These are phyloP conservation scores for Cyberlindnera euphorbiae DNA, from an alignment of 805 yeast genomes.

Conservation along the genomic window DNA sequence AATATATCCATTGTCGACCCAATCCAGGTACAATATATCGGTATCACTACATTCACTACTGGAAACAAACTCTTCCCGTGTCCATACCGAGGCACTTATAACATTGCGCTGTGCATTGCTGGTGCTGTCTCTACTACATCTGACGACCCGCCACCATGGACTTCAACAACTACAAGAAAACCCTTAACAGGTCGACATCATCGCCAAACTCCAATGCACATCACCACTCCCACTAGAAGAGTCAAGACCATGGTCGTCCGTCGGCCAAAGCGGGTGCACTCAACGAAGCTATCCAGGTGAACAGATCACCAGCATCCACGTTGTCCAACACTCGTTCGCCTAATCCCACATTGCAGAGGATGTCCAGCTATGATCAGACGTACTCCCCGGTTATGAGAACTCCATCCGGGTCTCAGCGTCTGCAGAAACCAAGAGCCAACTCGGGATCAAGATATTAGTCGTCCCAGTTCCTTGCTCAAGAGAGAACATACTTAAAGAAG, in stretches of 20 bases:
- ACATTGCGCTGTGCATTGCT: too few relatives aligned
- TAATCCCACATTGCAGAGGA: constrained; percentile 16
- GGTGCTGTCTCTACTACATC: background rate
- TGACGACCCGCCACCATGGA: constrained; percentile 4
- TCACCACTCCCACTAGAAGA: constrained; percentile 1
- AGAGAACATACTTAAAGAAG: constrained; percentile 57
- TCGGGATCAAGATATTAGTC: constrained; percentile 21
- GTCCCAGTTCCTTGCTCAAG: constrained; percentile 44
- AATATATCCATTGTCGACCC: too few relatives aligned
- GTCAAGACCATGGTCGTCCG: constrained; percentile 6
- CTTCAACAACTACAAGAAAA: constrained; percentile 15
- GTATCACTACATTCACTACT: too few relatives aligned
- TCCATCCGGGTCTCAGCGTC: constrained; percentile 18
- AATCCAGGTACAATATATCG: too few relatives aligned
- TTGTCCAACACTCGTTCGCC: constrained; percentile 17
- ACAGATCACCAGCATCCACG: constrained; percentile 21
- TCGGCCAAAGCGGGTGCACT: constrained; percentile 4
- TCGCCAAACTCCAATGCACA: constrained; percentile 12
- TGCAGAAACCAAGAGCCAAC: constrained; percentile 18
- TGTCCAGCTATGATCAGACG: constrained; percentile 17
- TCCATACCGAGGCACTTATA: too few relatives aligned
- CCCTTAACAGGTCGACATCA: constrained; percentile 15
- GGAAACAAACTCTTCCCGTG: too few relatives aligned
- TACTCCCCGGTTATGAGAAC: constrained; percentile 25
- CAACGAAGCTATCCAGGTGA: constrained; percentile 9